Conservation (phyloP, 1,139 yeast genomes). For the Pichia sp. region DNA sequence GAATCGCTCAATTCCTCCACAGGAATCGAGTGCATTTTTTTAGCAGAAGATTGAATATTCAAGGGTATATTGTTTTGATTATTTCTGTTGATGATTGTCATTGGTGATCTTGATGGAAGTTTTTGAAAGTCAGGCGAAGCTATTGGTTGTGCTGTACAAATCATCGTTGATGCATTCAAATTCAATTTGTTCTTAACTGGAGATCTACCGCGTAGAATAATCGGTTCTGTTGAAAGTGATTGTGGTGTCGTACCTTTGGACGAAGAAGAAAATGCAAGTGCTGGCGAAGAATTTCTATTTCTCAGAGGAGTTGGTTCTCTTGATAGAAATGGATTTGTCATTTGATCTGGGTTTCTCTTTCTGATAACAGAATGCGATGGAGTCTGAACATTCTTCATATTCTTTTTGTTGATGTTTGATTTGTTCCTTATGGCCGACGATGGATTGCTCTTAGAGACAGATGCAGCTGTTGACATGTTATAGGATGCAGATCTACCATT, state of each 20-base stretch:
- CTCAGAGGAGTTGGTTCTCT: constrained; percentile 21
- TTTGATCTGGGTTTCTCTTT: constrained; percentile 14
- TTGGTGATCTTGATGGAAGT: constrained; percentile 5
- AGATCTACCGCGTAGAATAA: constrained; percentile 30
- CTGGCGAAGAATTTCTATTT: constrained; percentile 4
- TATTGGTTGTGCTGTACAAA: background rate
- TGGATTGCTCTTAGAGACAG: too few relatives aligned
- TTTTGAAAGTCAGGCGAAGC: background rate
- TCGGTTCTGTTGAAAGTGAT: constrained; percentile 25
- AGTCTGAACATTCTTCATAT: constrained; percentile 2
- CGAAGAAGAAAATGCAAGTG: background rate
- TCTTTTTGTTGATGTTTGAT: background rate
- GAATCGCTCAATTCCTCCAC: constrained; percentile 30
- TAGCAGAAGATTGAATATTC: background rate
- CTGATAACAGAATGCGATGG: constrained; percentile 17
- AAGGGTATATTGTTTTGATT: constrained; percentile 2
- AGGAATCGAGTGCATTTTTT: constrained; percentile 9
- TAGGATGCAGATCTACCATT: constrained; percentile 13
- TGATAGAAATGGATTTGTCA: constrained; percentile 22
- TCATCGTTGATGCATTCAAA: constrained; percentile 11
- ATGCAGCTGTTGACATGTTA: constrained; percentile 10
- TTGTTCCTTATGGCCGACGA: constrained; percentile 1
- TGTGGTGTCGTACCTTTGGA: background rate
- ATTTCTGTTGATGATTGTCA: constrained; percentile 1
- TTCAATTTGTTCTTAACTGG: constrained; percentile 21